phyloP scores from a whole-genome alignment of 495 filamentous ascomycete species.

The Aspergillus leporis region DNA sequence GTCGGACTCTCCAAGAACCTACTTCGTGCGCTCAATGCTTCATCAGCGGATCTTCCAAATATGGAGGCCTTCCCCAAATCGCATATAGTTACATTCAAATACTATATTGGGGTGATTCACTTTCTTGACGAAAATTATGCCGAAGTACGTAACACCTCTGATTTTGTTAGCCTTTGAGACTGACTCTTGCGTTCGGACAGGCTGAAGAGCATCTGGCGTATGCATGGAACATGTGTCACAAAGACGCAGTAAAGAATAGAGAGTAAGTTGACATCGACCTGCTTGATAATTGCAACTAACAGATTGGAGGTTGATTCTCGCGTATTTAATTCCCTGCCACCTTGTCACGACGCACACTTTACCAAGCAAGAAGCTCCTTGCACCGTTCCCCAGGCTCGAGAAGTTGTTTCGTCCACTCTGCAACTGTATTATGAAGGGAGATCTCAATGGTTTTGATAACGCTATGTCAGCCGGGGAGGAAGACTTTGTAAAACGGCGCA shows the following conservation, averaged over 20 bases:
- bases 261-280: slow-evolving; percentile 55
- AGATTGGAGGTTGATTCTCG: slow-evolving; percentile 74
- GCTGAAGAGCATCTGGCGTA: slow-evolving; percentile 77
- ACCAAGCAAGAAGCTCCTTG: slow-evolving; percentile 68
- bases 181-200: slow-evolving; percentile 39
- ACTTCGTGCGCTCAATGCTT: slow-evolving; percentile 73
- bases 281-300: slow-evolving; percentile 26
- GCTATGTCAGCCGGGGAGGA: slow-evolving; percentile 78
- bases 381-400: slow-evolving; percentile 74
- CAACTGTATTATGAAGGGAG: slow-evolving; percentile 73
- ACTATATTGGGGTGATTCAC: slow-evolving; percentile 84
- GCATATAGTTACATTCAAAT: slow-evolving; percentile 94
- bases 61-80: slow-evolving; percentile 76
- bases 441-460: slow-evolving; percentile 80
- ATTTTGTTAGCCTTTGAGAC: slow-evolving; percentile 3
- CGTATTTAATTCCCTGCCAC: slow-evolving; percentile 89
- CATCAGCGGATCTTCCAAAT: slow-evolving; percentile 72
- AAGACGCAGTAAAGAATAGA: slow-evolving; percentile 67
- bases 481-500: slow-evolving; percentile 90
- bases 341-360: slow-evolving; percentile 84
- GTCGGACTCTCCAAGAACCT: slow-evolving; percentile 89
- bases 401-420: slow-evolving; percentile 75
- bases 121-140: slow-evolving; percentile 93
- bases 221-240: slow-evolving; percentile 78
- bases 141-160: slow-evolving; percentile 46